phyloP scores from a whole-genome alignment of 1,284 basidiomycete genomes.

The Tremellales sp. region DNA sequence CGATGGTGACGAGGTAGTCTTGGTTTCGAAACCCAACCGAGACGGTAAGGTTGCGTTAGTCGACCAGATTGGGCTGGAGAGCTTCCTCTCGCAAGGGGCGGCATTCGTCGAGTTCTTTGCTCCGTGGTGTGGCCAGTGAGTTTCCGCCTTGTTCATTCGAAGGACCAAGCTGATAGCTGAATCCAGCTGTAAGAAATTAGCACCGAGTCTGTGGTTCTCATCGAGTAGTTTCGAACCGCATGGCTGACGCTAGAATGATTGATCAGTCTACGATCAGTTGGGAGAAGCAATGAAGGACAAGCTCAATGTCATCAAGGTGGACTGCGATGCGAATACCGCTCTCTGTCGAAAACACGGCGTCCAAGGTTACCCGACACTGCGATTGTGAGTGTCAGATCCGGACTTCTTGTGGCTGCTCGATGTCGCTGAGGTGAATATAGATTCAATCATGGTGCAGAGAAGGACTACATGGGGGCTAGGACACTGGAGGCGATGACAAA shows the following conservation, averaged over 20 bases:
- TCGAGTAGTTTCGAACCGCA: not conserved
- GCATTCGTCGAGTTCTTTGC: conserved; percentile 86
- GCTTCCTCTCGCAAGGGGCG: conserved; percentile 58
- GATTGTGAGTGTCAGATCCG: conserved; percentile 57
- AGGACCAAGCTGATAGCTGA: conserved; percentile 3
- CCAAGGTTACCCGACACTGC: conserved; percentile 72
- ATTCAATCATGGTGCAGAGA: conserved; percentile 52
- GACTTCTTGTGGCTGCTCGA: conserved; percentile 8
- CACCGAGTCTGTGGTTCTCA: conserved; percentile 54
- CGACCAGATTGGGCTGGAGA: conserved; percentile 55
- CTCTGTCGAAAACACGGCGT: conserved; percentile 66
- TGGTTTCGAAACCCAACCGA: conserved; percentile 51
- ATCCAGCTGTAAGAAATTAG: conserved; percentile 72
- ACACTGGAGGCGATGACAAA: conserved; percentile 61
- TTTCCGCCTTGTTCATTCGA: conserved; percentile 4
- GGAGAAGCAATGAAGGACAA: conserved; percentile 64
- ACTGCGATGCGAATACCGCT: conserved; percentile 70
- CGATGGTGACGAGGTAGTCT: not conserved
- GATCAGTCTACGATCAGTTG: conserved; percentile 62
- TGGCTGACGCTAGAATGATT: not conserved
- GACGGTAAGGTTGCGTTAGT: conserved; percentile 62
- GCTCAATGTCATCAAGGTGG: conserved; percentile 73
- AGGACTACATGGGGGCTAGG: conserved; percentile 36
- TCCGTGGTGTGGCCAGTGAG: conserved; percentile 82
- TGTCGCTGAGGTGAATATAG: conserved; percentile 22